phyloP scores from a whole-genome alignment of 257 asterid species.

The Lavandula angustifolia region DNA sequence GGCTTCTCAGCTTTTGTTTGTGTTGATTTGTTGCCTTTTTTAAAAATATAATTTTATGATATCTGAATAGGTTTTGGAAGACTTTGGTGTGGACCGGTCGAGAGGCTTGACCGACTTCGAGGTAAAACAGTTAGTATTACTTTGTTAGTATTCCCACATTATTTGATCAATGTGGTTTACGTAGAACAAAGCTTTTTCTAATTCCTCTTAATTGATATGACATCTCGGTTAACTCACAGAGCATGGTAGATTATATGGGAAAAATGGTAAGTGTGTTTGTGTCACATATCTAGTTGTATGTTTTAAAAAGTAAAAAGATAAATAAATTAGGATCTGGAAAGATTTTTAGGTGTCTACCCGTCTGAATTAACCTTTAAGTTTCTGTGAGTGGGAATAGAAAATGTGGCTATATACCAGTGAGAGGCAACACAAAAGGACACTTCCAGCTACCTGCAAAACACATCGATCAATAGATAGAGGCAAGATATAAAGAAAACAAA shows the following conservation, averaged over 20 bases:
- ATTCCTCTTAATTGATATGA: conserved; percentile 2
- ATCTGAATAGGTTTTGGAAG: conserved; percentile 66
- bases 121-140: conserved; percentile 42
- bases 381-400: conserved; percentile 5
- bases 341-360: background rate
- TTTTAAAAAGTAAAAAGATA: conserved; percentile 16
- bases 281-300: background rate
- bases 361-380: background rate
- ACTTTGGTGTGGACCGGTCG: conserved; percentile 72
- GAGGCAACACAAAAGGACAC: too few relatives aligned
- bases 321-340: background rate
- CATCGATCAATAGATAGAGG: too few relatives aligned
- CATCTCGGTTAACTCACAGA: conserved; percentile 30
- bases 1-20: background rate
- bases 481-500: too few relatives aligned
- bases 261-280: conserved; percentile 71
- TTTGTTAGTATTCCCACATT: conserved; percentile 13
- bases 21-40: background rate
- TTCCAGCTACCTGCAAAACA: too few relatives aligned
- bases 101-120: conserved; percentile 81
- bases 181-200: background rate
- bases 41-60: conserved; percentile 3
- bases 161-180: conserved; percentile 21
- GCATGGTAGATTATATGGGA: conserved; percentile 74
- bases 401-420: background rate